Base-by-base conservation (phyloP, 2,329 filamentous ascomycete genomes). In the Malbranchea zuffiana region DNA sequence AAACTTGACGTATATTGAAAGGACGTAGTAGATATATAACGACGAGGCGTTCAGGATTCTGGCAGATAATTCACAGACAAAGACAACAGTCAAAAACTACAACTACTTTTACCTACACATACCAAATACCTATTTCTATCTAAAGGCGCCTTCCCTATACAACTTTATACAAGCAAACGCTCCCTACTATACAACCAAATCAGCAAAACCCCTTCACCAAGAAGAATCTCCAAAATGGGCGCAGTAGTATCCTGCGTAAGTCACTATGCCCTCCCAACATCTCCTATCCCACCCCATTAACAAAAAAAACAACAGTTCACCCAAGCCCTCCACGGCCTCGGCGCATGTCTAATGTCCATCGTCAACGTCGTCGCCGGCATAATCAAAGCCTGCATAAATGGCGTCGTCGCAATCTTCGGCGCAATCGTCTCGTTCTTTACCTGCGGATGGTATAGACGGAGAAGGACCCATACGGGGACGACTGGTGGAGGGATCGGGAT, bases 181-280 rank as follows among this genome's bases (percentile, higher is more conserved):
- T 7, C 23, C 7, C 23, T 7, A 25, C 23, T 25, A n/a, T n/a
- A 25, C n/a, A 25, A n/a, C 23, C 23, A 25, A 27, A 13, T 17
- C 13, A 10, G 27, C 15, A 26, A 26, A 35, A 25, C 17, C 23
- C 25, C 15, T 27, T 6, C 16, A 20, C 7, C n/a, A 32, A 11
- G 15, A 39, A 35, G 35, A 18, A 51, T 49, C 43, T 37, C 52
- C 62, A 78, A 60, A 49, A 88, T 90, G 83, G 83, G 83, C 66
- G 82, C 80, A 61, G 78, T 90, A 54, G 69, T 85, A 48, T 87
- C 82, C 58, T 87, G 82, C 57, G 82, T 88, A 82, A 54, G 81
- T 26, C 29, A 29, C n/a, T 23, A 13, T 23, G 15, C 33, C 15
- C 36, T 23, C 23, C 17, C 36, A 40, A 23, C 15, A 18, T 15